Evolutionary conservation across 2,329 filamentous ascomycete species (phyloP).

Genomic region (Clonostachys sp.): DNA sequence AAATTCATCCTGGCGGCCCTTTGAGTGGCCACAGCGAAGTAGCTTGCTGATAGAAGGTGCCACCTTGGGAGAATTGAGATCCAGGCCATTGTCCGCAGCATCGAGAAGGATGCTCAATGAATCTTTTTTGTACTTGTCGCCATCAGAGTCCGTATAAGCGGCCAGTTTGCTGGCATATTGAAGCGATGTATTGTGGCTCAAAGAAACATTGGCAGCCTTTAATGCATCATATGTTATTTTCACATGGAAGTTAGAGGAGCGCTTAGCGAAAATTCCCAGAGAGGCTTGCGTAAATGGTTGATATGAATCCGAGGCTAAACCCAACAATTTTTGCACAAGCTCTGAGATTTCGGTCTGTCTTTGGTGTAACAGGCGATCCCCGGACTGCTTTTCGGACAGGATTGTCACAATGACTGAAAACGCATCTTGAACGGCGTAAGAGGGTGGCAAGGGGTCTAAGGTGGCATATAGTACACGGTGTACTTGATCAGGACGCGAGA

Average conservation of each 20-base stretch:
- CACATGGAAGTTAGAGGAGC: conserved; percentile 19
- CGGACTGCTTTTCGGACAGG: neutral
- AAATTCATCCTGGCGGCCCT: conserved; percentile 13
- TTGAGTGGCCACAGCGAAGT: conserved; percentile 29
- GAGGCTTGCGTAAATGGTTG: conserved; percentile 30
- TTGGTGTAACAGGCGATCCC: neutral
- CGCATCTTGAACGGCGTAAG: conserved; percentile 30
- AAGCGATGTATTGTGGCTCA: conserved; percentile 38
- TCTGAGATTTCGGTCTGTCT: neutral
- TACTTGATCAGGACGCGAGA: conserved; percentile 21
- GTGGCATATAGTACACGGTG: conserved; percentile 28
- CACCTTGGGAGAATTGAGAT: conserved; percentile 40
- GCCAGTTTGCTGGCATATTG: conserved; percentile 44
- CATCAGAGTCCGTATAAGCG: conserved; percentile 27
- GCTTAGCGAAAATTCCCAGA: conserved; percentile 23
- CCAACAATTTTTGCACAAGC: neutral
- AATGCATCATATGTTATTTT: conserved; percentile 29
- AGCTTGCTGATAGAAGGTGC: conserved; percentile 55
- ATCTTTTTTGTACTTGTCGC: conserved; percentile 26
- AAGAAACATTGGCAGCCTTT: conserved; percentile 11
- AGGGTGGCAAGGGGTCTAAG: conserved; percentile 23
- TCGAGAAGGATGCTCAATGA: conserved; percentile 34
- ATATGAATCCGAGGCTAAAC: conserved; percentile 16
- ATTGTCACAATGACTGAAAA: conserved; percentile 20
- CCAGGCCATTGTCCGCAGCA: conserved; percentile 28